Conservation (phyloP, 2,329 filamentous ascomycete species). For the Ramichloridium luteum region DNA sequence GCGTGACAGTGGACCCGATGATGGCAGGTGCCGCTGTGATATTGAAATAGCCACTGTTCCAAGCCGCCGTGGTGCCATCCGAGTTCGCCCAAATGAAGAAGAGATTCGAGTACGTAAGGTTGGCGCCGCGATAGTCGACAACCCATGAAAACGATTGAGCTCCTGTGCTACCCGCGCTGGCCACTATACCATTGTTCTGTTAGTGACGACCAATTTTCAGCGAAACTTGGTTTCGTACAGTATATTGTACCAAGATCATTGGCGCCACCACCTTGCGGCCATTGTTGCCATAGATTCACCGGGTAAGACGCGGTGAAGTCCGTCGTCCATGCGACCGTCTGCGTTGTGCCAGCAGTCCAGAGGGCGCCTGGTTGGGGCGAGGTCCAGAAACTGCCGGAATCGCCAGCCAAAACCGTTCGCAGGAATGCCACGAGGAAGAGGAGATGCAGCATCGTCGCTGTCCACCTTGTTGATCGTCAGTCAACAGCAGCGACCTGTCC, state of each 20-base stretch:
- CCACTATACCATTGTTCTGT: not conserved
- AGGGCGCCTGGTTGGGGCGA: no score
- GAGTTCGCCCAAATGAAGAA: not conserved
- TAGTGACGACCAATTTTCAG: not conserved
- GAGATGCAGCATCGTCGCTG: no score
- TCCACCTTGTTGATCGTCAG: no score
- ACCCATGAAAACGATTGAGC: not conserved
- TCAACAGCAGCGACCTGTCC: no score
- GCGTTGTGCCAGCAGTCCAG: no score
- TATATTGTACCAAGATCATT: not conserved
- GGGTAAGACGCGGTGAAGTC: not conserved
- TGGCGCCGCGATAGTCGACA: not conserved
- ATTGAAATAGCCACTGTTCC: no score
- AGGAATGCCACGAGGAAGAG: no score
- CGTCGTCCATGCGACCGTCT: no score
- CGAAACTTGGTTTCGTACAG: not conserved
- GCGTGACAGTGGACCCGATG: no score
- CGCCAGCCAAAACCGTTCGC: no score
- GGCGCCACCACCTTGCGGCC: not conserved
- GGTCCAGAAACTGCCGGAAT: no score
- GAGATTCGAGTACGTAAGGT: not conserved
- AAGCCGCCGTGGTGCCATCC: not conserved
- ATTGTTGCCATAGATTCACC: not conserved
- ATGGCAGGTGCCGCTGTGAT: not conserved
- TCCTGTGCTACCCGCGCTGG: not conserved